Evolutionary conservation across 75 land plant species (phyloP).

Genomic region (Picea glauca): DNA sequence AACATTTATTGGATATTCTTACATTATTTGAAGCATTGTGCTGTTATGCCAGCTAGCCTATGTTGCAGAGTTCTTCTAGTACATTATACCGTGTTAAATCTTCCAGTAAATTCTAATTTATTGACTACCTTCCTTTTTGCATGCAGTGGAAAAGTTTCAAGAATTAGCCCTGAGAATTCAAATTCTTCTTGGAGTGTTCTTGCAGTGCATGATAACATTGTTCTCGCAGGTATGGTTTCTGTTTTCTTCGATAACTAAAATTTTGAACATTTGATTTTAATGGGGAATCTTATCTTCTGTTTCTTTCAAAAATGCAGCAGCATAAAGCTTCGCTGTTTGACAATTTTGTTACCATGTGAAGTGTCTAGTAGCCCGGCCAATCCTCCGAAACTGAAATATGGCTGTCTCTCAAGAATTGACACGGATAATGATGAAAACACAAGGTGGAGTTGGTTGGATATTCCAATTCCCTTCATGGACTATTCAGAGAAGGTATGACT

Average conservation of each 20-base stretch:
- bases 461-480: conserved; percentile 42
- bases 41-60: background rate
- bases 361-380: conserved; percentile 62
- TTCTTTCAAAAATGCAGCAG: background rate
- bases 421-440: conserved; percentile 14
- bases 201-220: conserved; percentile 58
- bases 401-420: conserved; percentile 11
- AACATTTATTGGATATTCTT: background rate
- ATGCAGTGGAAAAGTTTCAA: conserved; percentile 61
- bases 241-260: background rate
- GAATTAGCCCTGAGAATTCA: conserved; percentile 64
- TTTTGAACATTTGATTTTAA: background rate
- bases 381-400: conserved; percentile 71
- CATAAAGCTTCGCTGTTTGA: background rate
- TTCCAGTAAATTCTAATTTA: background rate
- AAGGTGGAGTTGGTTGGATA: conserved; percentile 64
- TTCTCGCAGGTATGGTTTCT: conserved; percentile 70
- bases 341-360: conserved; percentile 12
- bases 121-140: background rate
- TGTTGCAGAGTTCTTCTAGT: background rate
- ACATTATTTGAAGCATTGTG: background rate
- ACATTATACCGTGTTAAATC: background rate
- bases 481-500: conserved; percentile 62
- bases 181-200: conserved; percentile 76
- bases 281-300: background rate